These are phyloP conservation scores for Populus nigra DNA, from an alignment of 345 rosid genomes.

Conservation along the genomic window DNA sequence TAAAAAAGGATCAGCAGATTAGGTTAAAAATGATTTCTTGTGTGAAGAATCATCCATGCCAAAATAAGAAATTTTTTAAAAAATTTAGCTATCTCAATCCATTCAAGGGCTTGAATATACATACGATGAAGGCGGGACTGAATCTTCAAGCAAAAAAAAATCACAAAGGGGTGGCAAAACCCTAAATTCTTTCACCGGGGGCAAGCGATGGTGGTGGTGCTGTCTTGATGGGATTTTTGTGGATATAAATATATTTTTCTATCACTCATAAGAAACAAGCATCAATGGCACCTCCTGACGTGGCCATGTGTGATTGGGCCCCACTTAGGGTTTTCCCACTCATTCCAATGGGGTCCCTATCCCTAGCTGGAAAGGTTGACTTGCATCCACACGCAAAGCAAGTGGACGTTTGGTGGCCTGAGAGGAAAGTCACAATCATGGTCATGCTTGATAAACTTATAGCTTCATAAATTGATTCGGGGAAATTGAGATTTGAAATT, in stretches of 20 bases:
- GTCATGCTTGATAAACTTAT: no score
- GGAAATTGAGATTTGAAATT: no score
- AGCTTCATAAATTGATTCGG: no score
- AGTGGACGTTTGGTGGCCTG: slow-evolving; percentile 14
- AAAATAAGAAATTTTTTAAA: no score
- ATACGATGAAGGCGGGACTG: no score
- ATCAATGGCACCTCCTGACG: slow-evolving; percentile 10
- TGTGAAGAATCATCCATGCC: no score
- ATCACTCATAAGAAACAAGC: background rate
- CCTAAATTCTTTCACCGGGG: background rate
- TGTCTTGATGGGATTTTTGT: background rate
- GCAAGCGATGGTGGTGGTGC: background rate
- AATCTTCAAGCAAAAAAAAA: no score
- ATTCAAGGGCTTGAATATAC: no score
- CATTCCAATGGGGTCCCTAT: background rate
- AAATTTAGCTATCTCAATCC: no score
- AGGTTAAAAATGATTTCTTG: no score
- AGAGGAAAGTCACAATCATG: background rate
- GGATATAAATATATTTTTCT: background rate
- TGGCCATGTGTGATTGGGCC: slow-evolving; percentile 45
- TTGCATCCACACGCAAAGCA: background rate
- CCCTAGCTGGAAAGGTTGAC: slow-evolving; percentile 32
- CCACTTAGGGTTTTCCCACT: slow-evolving; percentile 10
- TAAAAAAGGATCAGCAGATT: no score
- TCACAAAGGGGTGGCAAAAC: background rate